Percentiles rank a stretch among this genome's conserved stretches.
These are phyloP conservation scores for Hanseniaspora clermontiae DNA, from an alignment of 805 yeast genomes.

Conservation along the genomic window DNA sequence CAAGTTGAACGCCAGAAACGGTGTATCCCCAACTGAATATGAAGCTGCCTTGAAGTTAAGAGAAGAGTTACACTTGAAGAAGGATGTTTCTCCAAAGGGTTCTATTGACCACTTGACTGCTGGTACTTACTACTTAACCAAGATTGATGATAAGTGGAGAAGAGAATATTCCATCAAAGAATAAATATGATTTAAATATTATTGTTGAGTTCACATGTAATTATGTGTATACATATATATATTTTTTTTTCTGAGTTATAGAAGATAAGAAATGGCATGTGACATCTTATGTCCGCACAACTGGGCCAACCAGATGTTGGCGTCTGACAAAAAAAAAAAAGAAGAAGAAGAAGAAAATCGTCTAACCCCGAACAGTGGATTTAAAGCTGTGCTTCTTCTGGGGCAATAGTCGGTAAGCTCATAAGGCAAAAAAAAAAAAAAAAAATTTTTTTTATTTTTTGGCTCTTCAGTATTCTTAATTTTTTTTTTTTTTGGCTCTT, in stretches of 20 bases:
- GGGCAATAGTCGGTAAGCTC: too few relatives aligned
- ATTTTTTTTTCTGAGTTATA: too few relatives aligned
- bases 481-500: too few relatives aligned
- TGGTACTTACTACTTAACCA: slow-evolving; percentile 75
- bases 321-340: background rate
- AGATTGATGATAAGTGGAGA: slow-evolving; percentile 78
- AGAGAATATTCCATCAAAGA: slow-evolving; percentile 64
- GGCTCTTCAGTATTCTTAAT: too few relatives aligned
- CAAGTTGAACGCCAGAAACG: slow-evolving; percentile 52
- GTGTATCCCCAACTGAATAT: slow-evolving; percentile 65
- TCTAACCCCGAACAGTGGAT: too few relatives aligned
- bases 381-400: too few relatives aligned
- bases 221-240: background rate
- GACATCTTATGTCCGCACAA: too few relatives aligned
- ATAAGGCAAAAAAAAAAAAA: too few relatives aligned
- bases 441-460: too few relatives aligned
- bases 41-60: slow-evolving; percentile 71
- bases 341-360: too few relatives aligned
- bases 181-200: slow-evolving; percentile 23
- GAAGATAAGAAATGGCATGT: too few relatives aligned
- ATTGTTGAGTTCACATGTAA: background rate
- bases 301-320: too few relatives aligned
- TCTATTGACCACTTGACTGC: slow-evolving; percentile 52
- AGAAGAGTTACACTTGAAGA: slow-evolving; percentile 78
- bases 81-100: slow-evolving; percentile 69